Evolutionary conservation across 176 grass and related monocot species (phyloP), one percentile per base, ranked within the genome.

Genomic region (Musa schizocarpa): DNA sequence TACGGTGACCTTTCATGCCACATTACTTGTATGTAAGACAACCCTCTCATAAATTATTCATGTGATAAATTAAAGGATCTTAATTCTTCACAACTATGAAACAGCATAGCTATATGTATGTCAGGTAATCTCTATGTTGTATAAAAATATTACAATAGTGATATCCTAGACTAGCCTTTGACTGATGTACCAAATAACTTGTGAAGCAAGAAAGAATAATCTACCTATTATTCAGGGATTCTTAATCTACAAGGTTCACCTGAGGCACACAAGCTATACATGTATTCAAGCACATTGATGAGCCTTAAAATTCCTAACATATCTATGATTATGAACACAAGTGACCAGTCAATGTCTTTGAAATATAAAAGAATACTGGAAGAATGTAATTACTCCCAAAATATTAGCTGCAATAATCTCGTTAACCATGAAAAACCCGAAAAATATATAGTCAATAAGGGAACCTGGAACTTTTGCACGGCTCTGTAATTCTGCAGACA

Each of bases 401-500:
- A 3, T 34, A 29, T 25, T 27, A 29, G 13, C 26, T 16, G 34
- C 0, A 65, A 65, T 22, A 62, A 82, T 0, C 13, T 21, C 82
- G 65, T 50, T 13, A 7, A 43, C 13, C 9, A 27, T 26, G 11
- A 26, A 68, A 11, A 23, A 20, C 50, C 21, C 13, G 21, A 63
- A 14, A 64, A 64, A 8, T 17, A 65, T 13, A 17, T 71, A 11
- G 53, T 13, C 56, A 52, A 71, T 58, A 57, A 74, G 77, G 50
- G 22, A 76, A 98, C 95, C 90, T 94, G 90, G 90, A 61, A 94
- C 73, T 84, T 78, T 94, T 43, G 87, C 93, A 61, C 95, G 95
- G 70, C 10, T 82, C 76, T 63, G 58, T 75, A 98, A 73, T 57
- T 98, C 90, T 65, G 86, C 82, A 58, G 95, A 93, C 76, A 98